A percentile compares a stretch with the other conserved stretches of the same genome.
phyloP scores from a whole-genome alignment of 225 moss, liverwort and hornwort genomes.

The Pleurozium schreberi region DNA sequence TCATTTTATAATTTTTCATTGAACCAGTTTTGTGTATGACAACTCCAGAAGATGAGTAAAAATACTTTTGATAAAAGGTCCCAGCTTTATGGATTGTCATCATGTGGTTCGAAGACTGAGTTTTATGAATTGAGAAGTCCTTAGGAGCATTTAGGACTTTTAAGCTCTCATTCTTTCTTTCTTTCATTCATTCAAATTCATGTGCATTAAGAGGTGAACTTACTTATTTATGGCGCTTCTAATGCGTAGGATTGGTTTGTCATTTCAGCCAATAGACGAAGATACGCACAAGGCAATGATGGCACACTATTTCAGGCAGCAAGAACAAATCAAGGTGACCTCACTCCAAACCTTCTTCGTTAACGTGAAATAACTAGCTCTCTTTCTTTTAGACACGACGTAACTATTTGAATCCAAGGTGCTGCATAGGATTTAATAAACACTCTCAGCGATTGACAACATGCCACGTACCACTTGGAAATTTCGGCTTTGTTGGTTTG shows the following conservation, averaged over 20 bases:
- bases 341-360: background rate
- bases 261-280: conserved; percentile 58
- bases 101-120: background rate
- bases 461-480: background rate
- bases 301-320: conserved; percentile 78
- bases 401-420: background rate
- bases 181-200: background rate
- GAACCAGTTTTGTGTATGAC: background rate
- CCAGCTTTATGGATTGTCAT: background rate
- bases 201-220: background rate
- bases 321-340: conserved; percentile 72
- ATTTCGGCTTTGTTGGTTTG: too few species aligned
- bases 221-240: background rate
- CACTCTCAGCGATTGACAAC: background rate
- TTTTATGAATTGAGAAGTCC: background rate
- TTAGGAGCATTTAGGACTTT: too few species aligned
- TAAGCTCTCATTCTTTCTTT: background rate
- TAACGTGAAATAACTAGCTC: background rate
- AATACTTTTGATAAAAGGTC: background rate
- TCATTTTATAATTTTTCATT: background rate
- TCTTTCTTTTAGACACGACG: background rate
- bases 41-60: background rate
- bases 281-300: conserved; percentile 97
- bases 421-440: background rate
- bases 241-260: background rate